Evolutionary conservation across 2,329 filamentous ascomycete genomes (phyloP).

Genomic region (Clonostachys chloroleuca): DNA sequence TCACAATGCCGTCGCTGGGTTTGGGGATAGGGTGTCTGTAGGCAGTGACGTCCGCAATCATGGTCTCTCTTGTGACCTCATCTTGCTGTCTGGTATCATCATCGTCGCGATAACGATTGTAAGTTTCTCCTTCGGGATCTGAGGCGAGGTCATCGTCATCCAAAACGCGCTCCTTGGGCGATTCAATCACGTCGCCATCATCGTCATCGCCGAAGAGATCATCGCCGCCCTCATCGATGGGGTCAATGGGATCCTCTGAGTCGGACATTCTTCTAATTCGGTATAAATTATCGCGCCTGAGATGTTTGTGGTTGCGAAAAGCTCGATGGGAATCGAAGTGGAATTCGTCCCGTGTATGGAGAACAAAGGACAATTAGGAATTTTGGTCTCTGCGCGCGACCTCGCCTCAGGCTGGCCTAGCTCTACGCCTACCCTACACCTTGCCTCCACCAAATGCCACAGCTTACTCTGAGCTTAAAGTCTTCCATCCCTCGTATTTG

Average conservation of each 20-base stretch:
- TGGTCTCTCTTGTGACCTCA: constrained; percentile 45
- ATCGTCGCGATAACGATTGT: constrained; percentile 33
- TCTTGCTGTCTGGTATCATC: constrained; percentile 41
- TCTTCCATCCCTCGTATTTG: no score
- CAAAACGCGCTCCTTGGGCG: constrained; percentile 58
- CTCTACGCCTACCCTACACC: no score
- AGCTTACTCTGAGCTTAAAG: no score
- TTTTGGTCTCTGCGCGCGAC: no score
- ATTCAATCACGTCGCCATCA: constrained; percentile 40
- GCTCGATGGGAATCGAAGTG: no score
- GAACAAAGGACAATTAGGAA: no score
- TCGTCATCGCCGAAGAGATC: constrained; percentile 59
- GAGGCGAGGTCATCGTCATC: constrained; percentile 58
- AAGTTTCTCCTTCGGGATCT: constrained; percentile 40
- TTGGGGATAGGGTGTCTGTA: constrained; percentile 68
- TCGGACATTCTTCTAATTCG: constrained; percentile 40
- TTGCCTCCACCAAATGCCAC: no score
- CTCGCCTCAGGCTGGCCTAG: no score
- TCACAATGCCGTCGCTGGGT: constrained; percentile 65
- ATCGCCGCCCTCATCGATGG: constrained; percentile 50
- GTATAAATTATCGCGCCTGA: no score
- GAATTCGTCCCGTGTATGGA: no score
- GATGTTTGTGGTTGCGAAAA: no score
- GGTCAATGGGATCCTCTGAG: constrained; percentile 48
- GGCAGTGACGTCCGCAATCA: constrained; percentile 60